These are phyloP conservation scores for Zygnema circumcarinatum DNA, from an alignment of 139 green algal genomes.

Conservation along the genomic window DNA sequence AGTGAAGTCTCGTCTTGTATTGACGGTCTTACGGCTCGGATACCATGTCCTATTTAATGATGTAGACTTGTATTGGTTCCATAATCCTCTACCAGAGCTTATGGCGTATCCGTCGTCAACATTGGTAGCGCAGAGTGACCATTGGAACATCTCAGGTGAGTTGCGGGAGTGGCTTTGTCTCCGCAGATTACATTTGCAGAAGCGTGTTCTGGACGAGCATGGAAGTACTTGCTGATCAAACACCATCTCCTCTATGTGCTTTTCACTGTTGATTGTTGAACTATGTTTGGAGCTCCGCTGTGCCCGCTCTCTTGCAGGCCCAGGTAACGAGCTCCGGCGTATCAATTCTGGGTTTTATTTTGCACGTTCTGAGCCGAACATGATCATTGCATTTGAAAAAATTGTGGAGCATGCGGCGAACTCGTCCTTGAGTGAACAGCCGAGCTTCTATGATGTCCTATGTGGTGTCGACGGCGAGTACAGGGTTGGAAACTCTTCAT, in stretches of 20 bases:
- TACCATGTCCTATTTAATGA: conserved; percentile 55
- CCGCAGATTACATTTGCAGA: too few species aligned
- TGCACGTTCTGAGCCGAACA: conserved; percentile 28
- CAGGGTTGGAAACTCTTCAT: conserved; percentile 10
- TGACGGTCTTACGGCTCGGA: conserved; percentile 39
- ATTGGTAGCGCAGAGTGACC: conserved; percentile 46
- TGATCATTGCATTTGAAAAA: conserved; percentile 26
- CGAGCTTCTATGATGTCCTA: conserved; percentile 55
- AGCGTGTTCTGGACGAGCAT: too few species aligned
- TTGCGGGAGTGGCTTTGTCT: background rate
- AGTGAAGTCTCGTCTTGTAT: conserved; percentile 37
- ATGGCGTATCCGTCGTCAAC: conserved; percentile 19
- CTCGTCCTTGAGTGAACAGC: conserved; percentile 39
- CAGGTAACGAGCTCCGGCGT: conserved; percentile 24
- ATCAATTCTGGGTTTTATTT: conserved; percentile 60
- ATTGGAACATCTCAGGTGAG: conserved; percentile 40
- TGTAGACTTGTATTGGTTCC: conserved; percentile 58
- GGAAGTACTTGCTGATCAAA: too few species aligned
- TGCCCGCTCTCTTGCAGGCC: background rate
- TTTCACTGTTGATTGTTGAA: too few species aligned
- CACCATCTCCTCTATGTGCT: too few species aligned
- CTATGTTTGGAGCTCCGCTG: too few species aligned
- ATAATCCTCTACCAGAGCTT: conserved; percentile 26
- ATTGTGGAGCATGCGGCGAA: conserved; percentile 51
- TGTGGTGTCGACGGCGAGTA: conserved; percentile 31